A percentile compares a stretch with the other conserved stretches of the same genome.
These are phyloP conservation scores for Ilyonectria destructans DNA, from an alignment of 2,329 filamentous ascomycete genomes.

Conservation along the genomic window DNA sequence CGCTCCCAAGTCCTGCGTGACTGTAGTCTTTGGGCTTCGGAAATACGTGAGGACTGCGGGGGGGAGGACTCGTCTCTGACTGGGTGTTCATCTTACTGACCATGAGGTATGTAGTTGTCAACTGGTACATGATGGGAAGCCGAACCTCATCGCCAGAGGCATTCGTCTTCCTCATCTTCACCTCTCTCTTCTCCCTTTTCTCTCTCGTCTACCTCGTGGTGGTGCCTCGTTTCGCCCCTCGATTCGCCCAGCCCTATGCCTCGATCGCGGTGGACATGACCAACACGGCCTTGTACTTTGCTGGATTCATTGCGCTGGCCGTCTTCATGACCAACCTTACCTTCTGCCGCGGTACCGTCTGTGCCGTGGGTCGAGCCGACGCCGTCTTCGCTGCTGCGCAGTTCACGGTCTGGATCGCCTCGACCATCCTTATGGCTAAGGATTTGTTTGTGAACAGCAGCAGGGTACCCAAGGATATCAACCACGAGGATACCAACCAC, in stretches of 20 bases:
- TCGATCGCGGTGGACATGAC: slow-evolving; percentile 65
- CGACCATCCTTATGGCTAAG: slow-evolving; percentile 62
- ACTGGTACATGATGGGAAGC: slow-evolving; percentile 74
- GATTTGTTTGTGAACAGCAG: slow-evolving; percentile 64
- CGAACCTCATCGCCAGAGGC: slow-evolving; percentile 68
- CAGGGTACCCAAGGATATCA: slow-evolving; percentile 49
- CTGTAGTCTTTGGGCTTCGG: neutral
- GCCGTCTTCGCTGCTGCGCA: slow-evolving; percentile 69
- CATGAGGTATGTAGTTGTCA: slow-evolving; percentile 62
- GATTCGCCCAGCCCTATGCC: slow-evolving; percentile 65
- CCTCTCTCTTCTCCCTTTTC: slow-evolving; percentile 68
- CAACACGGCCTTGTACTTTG: slow-evolving; percentile 73
- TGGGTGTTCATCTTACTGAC: slow-evolving; percentile 6
- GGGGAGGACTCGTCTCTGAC: neutral
- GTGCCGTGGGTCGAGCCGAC: slow-evolving; percentile 69
- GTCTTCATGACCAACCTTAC: slow-evolving; percentile 70
- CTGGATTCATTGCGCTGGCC: slow-evolving; percentile 72
- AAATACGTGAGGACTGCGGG: neutral
- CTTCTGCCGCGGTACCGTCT: slow-evolving; percentile 73
- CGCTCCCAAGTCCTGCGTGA: slow-evolving; percentile 7
- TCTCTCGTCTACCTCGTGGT: slow-evolving; percentile 71
- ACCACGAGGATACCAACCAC: slow-evolving; percentile 36
- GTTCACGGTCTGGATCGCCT: slow-evolving; percentile 69
- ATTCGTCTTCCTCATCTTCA: slow-evolving; percentile 73
- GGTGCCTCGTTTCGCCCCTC: slow-evolving; percentile 62